Conservation (phyloP, 148 eudicot species). For the Persicaria maculosa region DNA sequence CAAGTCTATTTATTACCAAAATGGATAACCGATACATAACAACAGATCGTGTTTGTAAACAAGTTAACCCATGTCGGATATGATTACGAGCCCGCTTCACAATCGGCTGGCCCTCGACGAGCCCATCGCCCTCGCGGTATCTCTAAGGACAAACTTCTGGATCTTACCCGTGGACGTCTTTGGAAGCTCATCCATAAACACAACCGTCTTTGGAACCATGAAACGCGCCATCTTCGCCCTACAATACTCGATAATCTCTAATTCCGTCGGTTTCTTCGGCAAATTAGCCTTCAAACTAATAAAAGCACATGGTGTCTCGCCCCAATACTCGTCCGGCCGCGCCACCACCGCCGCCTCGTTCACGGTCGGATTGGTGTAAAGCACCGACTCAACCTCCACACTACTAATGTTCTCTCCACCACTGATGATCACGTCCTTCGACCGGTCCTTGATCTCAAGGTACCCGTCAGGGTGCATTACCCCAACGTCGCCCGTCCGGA, state of each 20-base stretch:
- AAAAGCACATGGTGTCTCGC: constrained; percentile 28
- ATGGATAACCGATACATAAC: too few relatives aligned
- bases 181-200: constrained; percentile 22
- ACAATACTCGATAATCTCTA: constrained; percentile 22
- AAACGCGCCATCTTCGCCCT: constrained; percentile 18
- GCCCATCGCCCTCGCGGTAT: constrained; percentile 12
- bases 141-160: constrained; percentile 19
- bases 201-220: constrained; percentile 24
- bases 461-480: constrained; percentile 26
- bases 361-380: constrained; percentile 16
- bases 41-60: background rate
- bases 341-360: constrained; percentile 28
- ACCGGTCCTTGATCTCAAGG: constrained; percentile 23
- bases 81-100: background rate
- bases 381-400: constrained; percentile 24
- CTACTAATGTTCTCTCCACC: constrained; percentile 30
- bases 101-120: background rate
- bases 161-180: constrained; percentile 23
- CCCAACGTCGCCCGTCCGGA: constrained; percentile 18
- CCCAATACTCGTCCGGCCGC: constrained; percentile 22
- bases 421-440: constrained; percentile 25
- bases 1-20: too few relatives aligned
- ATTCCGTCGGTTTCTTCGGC: constrained; percentile 8
- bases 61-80: background rate
- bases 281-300: constrained; percentile 10